These are phyloP conservation scores for Kodamaea lidongshanica DNA, from an alignment of 805 yeast genomes.

Conservation along the genomic window DNA sequence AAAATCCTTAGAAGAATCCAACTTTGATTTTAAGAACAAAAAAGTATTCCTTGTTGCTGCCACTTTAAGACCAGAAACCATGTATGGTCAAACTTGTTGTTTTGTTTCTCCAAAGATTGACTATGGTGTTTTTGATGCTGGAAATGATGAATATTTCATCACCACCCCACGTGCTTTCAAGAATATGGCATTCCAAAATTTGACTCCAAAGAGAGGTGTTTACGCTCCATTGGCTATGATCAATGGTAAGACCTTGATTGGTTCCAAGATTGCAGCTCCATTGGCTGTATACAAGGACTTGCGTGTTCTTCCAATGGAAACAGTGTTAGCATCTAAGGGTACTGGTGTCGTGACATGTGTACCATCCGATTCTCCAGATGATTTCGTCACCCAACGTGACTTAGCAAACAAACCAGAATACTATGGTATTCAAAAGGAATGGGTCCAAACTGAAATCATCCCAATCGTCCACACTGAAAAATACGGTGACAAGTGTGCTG, in stretches of 20 bases:
- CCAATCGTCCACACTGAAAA: slow-evolving; percentile 74
- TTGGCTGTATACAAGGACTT: slow-evolving; percentile 62
- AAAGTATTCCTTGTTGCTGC: slow-evolving; percentile 87
- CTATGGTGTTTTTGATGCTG: slow-evolving; percentile 87
- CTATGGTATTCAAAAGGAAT: slow-evolving; percentile 75
- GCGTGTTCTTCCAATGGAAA: slow-evolving; percentile 94
- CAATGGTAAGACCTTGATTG: slow-evolving; percentile 70
- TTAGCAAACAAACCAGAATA: slow-evolving; percentile 85
- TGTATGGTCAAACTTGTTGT: slow-evolving; percentile 98
- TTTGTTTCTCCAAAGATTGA: slow-evolving; percentile 92
- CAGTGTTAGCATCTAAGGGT: slow-evolving; percentile 91
- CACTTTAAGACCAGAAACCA: slow-evolving; percentile 96
- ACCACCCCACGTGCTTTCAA: slow-evolving; percentile 94
- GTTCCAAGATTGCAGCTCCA: slow-evolving; percentile 84
- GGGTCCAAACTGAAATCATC: slow-evolving; percentile 73
- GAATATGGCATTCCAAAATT: slow-evolving; percentile 92
- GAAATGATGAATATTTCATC: slow-evolving; percentile 62
- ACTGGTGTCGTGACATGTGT: slow-evolving; percentile 99
- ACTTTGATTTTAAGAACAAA: slow-evolving; percentile 46
- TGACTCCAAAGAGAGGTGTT: slow-evolving; percentile 83
- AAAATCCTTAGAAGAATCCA: slow-evolving; percentile 45
- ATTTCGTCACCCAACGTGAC: slow-evolving; percentile 80
- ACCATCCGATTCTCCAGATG: slow-evolving; percentile 99
- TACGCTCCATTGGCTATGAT: slow-evolving; percentile 55
- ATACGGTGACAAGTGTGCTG: slow-evolving; percentile 87